Evolutionary conservation across 2,329 filamentous ascomycete genomes (phyloP), one percentile per base, ranked within the genome.

Genomic region (Pyricularia sp.): DNA sequence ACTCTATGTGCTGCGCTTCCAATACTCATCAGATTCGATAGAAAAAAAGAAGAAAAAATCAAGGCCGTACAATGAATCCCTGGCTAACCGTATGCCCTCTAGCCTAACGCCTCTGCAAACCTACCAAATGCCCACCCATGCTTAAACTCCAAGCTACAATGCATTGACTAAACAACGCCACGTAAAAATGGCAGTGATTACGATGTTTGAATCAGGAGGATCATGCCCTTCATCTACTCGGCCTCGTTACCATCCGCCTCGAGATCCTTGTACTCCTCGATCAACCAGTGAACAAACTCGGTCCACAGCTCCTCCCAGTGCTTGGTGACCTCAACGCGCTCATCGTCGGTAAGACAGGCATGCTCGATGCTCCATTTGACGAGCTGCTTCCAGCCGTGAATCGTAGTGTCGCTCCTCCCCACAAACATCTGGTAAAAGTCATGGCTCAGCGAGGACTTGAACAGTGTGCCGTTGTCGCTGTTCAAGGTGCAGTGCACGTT

Each of bases 371-470:
- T 90, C 88, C 88, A 90, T 72, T 84, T 78, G 20, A 81, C 81
- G 26, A 90, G 82, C 77, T 92, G 90, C 75, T 90, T 89, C 88
- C 90, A 91, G 63, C 90, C 90, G 71, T 86, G 86, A 0, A 93
- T 77, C 23, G 83, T 85, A 84, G 93, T 91, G 69, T 86, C 83
- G 14, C 83, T 81, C 64, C 87, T 87, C 65, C 90, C 91, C 9
- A 91, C 84, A 82, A 93, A 87, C 70, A 89, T 84, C 75, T 93
- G 91, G 75, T 92, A 93, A 75, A 93, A 92, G 74, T 93, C 91
- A 72, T 92, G 89, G 0, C 88, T 90, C 63, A 93, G 82, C 1
- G 88, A 88, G 17, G 90, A 92, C 71, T 84, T 83, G 76, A 92
- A 93, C 0, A 92, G 80, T 0, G 90, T 90, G 7, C 90, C 90